These are phyloP conservation scores for Saccharomyces jurei DNA, from an alignment of 805 yeast species.

Conservation along the genomic window DNA sequence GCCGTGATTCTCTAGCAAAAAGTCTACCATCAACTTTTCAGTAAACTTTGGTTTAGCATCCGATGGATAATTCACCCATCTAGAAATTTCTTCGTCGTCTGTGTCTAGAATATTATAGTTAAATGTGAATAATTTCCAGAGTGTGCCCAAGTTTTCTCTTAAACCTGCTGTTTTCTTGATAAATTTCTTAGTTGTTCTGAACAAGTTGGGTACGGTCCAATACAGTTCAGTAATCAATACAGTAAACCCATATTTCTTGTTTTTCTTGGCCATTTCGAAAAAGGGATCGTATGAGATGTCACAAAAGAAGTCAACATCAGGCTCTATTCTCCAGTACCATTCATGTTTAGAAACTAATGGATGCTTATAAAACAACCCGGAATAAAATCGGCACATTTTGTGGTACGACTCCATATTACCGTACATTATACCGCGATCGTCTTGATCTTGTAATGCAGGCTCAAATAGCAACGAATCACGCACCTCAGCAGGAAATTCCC, in stretches of 20 bases:
- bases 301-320: slow-evolving; percentile 82
- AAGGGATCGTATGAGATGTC: slow-evolving; percentile 92
- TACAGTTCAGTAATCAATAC: slow-evolving; percentile 69
- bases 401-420: slow-evolving; percentile 80
- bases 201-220: slow-evolving; percentile 76
- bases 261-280: slow-evolving; percentile 57
- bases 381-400: slow-evolving; percentile 90
- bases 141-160: slow-evolving; percentile 42
- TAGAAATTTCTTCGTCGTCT: slow-evolving; percentile 18
- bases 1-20: slow-evolving; percentile 11
- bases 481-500: slow-evolving; percentile 55
- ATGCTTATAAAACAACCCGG: slow-evolving; percentile 77
- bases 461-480: slow-evolving; percentile 27
- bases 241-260: slow-evolving; percentile 80
- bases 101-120: slow-evolving; percentile 34
- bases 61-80: slow-evolving; percentile 21
- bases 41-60: slow-evolving; percentile 22
- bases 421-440: slow-evolving; percentile 76
- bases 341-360: slow-evolving; percentile 60
- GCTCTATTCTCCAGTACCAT: slow-evolving; percentile 97
- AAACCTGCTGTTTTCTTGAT: slow-evolving; percentile 36
- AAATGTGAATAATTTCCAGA: slow-evolving; percentile 62
- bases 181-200: slow-evolving; percentile 61
- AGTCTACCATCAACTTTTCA: slow-evolving; percentile 29
- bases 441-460: slow-evolving; percentile 65